Evolutionary conservation across 2,329 filamentous ascomycete genomes (phyloP).

Genomic region (Madurella fahalii): DNA sequence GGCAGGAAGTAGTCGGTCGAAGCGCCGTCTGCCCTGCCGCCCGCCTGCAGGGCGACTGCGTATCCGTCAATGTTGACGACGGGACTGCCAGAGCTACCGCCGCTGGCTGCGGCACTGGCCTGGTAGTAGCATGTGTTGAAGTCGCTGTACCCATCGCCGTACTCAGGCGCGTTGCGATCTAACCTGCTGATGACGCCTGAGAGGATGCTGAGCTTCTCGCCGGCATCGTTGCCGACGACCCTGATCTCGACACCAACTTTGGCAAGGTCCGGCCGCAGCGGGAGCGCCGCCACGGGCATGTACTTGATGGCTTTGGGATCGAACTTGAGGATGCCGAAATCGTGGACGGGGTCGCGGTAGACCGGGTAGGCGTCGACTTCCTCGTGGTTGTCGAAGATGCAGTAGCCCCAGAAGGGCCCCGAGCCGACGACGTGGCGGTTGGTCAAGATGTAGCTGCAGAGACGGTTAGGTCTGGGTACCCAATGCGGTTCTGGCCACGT

Average conservation of each 20-base stretch:
- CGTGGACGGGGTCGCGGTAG: conserved; percentile 96
- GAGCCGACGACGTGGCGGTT: conserved; percentile 92
- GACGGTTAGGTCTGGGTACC: conserved; percentile 5
- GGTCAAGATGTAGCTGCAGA: conserved; percentile 70
- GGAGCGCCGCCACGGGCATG: conserved; percentile 80
- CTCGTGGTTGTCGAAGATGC: conserved; percentile 98
- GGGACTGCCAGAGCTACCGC: conserved; percentile 95
- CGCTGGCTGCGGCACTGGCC: conserved; percentile 92
- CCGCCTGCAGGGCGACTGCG: conserved; percentile 89
- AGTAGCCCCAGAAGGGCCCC: conserved; percentile 96
- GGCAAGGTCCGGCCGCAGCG: conserved; percentile 79
- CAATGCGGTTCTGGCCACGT: not conserved
- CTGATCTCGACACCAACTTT: conserved; percentile 90
- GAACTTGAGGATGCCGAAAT: conserved; percentile 96
- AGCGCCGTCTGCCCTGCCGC: conserved; percentile 87
- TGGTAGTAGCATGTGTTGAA: conserved; percentile 98
- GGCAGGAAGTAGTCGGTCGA: conserved; percentile 98
- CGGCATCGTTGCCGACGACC: conserved; percentile 96
- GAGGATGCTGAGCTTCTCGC: conserved; percentile 95
- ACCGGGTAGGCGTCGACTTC: conserved; percentile 93
- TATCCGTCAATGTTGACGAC: conserved; percentile 93
- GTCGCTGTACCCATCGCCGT: conserved; percentile 95
- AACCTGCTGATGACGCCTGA: conserved; percentile 95
- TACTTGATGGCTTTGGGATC: conserved; percentile 96
- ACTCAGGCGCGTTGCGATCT: conserved; percentile 94